Evolutionary conservation across 345 rosid genomes (phyloP).

Genomic region (Litchi chinensis): DNA sequence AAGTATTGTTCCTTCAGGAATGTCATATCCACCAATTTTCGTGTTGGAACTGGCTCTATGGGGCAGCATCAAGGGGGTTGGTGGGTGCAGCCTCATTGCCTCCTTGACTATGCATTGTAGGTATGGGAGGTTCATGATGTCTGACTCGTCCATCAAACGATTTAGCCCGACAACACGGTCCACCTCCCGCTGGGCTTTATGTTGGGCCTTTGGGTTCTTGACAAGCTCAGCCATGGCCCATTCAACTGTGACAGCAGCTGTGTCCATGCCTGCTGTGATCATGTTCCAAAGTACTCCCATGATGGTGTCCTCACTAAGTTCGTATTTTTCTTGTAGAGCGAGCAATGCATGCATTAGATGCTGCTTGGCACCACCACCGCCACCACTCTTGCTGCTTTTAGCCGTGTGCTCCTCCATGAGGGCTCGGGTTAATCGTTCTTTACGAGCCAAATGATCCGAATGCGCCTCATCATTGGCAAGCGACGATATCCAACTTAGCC

Average conservation of each 20-base stretch:
- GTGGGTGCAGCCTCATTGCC: slow-evolving; percentile 43
- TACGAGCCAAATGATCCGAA: slow-evolving; percentile 22
- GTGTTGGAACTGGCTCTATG: slow-evolving; percentile 40
- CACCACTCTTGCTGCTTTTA: background rate
- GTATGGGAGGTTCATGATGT: slow-evolving; percentile 24
- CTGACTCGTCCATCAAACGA: slow-evolving; percentile 19
- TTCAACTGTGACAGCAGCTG: slow-evolving; percentile 41
- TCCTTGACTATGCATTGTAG: slow-evolving; percentile 27
- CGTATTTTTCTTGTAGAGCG: slow-evolving; percentile 22
- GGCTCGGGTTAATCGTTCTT: slow-evolving; percentile 28
- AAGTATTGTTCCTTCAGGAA: slow-evolving; percentile 39
- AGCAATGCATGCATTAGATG: slow-evolving; percentile 37
- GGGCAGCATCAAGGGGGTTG: slow-evolving; percentile 54
- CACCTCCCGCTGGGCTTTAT: slow-evolving; percentile 33
- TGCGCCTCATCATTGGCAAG: slow-evolving; percentile 18
- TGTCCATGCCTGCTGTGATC: slow-evolving; percentile 51
- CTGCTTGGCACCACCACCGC: slow-evolving; percentile 22
- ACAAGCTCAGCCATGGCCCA: slow-evolving; percentile 58
- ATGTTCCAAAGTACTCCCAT: slow-evolving; percentile 53
- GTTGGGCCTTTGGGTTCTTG: slow-evolving; percentile 32
- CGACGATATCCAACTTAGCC: slow-evolving; percentile 36
- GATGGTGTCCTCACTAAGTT: slow-evolving; percentile 39
- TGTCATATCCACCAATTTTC: slow-evolving; percentile 43
- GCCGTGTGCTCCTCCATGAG: slow-evolving; percentile 27
- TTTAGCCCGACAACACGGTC: slow-evolving; percentile 18